Base-by-base conservation (phyloP, 1,284 basidiomycete genomes). In the Pulveroboletus ridleyi region DNA sequence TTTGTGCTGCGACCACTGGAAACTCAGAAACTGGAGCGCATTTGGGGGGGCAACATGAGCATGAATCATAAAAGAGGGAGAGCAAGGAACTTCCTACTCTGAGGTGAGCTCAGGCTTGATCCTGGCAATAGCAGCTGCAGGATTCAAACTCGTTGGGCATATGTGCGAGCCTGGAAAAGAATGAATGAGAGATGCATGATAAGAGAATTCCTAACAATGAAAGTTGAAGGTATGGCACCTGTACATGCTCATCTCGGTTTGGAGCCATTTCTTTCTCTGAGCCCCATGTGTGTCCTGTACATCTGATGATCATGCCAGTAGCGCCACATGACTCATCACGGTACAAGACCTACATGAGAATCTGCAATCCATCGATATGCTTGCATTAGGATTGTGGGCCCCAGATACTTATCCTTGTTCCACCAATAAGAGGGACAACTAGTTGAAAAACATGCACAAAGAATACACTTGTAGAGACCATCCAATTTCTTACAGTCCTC, bases 401-500 rank as follows among this genome's bases (percentile, higher is more conserved):
- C 96, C 58, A 99, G 91, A 81, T 99, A 99, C 80, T 96, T 92
- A 77, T 99, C 96, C 83, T 97, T 95, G 83, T 99, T 99, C 97
- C 97, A 99, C 97, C 97, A 99, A 83, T 99, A 98, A 64, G 86
- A 89, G 6, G 95, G 95, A 86, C 96, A 99, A 59, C 92, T 95
- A 1, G 96, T 99, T 56, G 95, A 96, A 84, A 97, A 99, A 82
- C 96, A 97, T 1, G 95, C 95, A 74, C 94, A 95, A 61, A 95
- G 86, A 69, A 95, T 95, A 78, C 95, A 96, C 81, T 99, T 97
- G 83, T 99, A 99, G 83, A 99, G 86, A 63, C 97, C 97, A 74
- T 99, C 97, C 29, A 99, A 89, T 81, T 98, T 98, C 83, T 90
- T 90, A 74, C 97, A 89, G 78, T 99, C 96, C 76, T 96, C 96